Base-by-base conservation (phyloP, 2,329 filamentous ascomycete species). In the Blumeriella jaapii region DNA sequence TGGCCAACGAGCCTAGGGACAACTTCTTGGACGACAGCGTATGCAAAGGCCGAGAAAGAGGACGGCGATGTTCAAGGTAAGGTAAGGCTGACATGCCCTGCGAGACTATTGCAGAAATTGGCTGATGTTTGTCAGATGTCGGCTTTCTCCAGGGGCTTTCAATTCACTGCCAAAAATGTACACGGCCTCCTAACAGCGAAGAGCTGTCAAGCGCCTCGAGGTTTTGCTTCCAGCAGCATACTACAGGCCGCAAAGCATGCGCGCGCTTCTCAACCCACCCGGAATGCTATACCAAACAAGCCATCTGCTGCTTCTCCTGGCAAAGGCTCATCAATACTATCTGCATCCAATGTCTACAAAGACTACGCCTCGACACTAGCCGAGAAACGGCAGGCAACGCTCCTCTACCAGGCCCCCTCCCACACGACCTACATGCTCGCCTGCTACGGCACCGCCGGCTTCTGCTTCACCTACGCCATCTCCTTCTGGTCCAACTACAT, bases 371-470 rank as follows among this genome's bases (percentile, higher is more conserved):
- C 67, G n/a, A 48, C 38, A 40, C 64, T 83, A 23, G 68, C 71
- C 10, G 60, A 62, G 39, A 69, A 71, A 43, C 51, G 64, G n/a
- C 59, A 63, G 2, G 64, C 69, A 4, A 74, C 78, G 6, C 57
- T 70, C 3, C 62, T 84, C 27, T 84, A 81, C 61, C 64, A 77
- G 49, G 68, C 70, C 1, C 73, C 74, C 10, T 74, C 74, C 1
- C 76, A 82, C 49, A 68, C 69, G 38, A 65, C 67, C 57, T 79
- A 76, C 55, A 66, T 78, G 42, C 52, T 71, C 46, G 69, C 71
- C 29, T 72, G 71, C 51, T 76, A 77, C 56, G 55, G 60, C 10
- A 67, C 71, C 16, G 69, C 69, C 2, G 41, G 63, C 14, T 68
- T 70, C 49, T 72, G 67, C 55, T 61, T 72, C 38, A 46, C 55